Percentiles rank a stretch among this genome's conserved stretches.
These are phyloP conservation scores for Cyclostephanos tholiformis DNA, from an alignment of 108 stramenopile species.

Conservation along the genomic window DNA sequence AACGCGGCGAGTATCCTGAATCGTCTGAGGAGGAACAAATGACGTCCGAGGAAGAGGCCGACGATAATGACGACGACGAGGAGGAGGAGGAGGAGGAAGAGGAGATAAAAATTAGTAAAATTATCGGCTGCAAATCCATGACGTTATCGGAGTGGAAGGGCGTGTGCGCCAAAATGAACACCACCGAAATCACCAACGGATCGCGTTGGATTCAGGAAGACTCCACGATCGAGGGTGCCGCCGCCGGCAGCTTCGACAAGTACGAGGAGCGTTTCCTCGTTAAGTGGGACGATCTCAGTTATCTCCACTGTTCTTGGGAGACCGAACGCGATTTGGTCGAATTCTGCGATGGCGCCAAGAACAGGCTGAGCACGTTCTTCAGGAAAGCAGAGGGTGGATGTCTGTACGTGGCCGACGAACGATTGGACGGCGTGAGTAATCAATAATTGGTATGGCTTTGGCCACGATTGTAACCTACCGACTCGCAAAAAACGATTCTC, in stretches of 20 bases:
- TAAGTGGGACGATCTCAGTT: constrained; percentile 78
- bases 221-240: neutral
- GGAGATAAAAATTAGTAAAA: constrained; percentile 69
- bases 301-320: constrained; percentile 89
- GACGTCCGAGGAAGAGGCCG: constrained; percentile 39
- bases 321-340: constrained; percentile 78
- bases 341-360: constrained; percentile 70
- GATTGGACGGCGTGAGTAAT: constrained; percentile 76
- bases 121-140: constrained; percentile 65
- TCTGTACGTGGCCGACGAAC: constrained; percentile 74
- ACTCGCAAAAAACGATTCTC: too few relatives aligned
- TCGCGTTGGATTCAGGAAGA: constrained; percentile 72
- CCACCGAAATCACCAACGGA: constrained; percentile 82
- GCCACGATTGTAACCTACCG: too few relatives aligned
- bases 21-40: constrained; percentile 37
- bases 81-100: constrained; percentile 67
- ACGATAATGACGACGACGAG: too few relatives aligned
- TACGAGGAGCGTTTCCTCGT: constrained; percentile 86
- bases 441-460: neutral
- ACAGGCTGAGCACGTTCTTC: constrained; percentile 73
- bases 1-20: constrained; percentile 26
- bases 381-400: constrained; percentile 66
- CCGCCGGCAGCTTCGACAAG: constrained; percentile 27
- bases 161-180: constrained; percentile 67
- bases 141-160: constrained; percentile 65